A percentile compares a stretch with the other conserved stretches of the same genome.
Conservation (phyloP, 2,329 filamentous ascomycete species). For the Colletotrichum eleusines region DNA sequence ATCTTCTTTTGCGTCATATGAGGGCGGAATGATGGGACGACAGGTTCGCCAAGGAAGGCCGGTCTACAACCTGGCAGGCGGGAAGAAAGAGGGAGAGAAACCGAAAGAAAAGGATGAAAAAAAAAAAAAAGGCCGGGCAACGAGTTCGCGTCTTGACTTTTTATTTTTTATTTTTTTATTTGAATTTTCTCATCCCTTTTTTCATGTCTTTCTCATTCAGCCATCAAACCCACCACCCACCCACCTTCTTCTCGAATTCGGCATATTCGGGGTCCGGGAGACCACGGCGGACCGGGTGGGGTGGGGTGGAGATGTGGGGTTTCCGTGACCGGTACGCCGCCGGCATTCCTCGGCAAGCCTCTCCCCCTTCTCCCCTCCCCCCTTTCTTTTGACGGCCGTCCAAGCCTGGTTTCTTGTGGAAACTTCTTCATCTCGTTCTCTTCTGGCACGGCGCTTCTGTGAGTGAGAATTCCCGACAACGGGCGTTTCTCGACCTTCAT, state of each 20-base stretch:
- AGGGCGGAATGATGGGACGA: conserved; percentile 2
- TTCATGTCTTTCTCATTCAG: neutral
- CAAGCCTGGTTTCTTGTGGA: neutral
- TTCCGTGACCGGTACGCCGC: neutral
- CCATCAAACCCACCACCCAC: neutral
- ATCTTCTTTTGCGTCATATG: neutral
- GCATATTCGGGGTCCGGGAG: no score
- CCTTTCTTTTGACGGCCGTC: no score
- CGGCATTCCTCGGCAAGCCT: neutral
- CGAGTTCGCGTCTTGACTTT: neutral
- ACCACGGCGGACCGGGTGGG: no score
- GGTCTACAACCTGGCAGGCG: neutral
- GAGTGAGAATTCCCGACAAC: neutral
- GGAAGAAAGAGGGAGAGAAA: neutral
- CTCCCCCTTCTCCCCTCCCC: no score
- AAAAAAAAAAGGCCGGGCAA: neutral
- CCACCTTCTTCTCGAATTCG: neutral
- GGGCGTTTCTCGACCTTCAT: neutral
- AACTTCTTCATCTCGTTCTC: neutral
- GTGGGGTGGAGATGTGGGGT: conserved; percentile 12
- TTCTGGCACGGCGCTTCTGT: no score
- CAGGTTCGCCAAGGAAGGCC: neutral
- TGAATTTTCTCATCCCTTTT: neutral
- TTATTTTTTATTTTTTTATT: no score
- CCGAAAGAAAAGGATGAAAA: neutral